Evolutionary conservation across 2,329 filamentous ascomycete genomes (phyloP).

Genomic region (Fusarium sp.): DNA sequence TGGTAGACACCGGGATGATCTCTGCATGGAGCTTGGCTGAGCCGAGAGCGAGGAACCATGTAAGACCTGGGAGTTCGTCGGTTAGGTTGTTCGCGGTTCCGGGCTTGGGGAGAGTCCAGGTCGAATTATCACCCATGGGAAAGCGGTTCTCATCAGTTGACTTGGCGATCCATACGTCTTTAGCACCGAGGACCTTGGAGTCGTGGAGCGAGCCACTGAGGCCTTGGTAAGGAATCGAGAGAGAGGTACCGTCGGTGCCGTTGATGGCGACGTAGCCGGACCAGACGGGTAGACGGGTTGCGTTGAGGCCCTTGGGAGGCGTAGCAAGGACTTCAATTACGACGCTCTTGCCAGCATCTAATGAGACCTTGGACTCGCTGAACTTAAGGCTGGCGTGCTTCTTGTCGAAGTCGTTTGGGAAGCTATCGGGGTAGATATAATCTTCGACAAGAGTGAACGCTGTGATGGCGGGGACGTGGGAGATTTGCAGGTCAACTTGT

Average conservation of each 20-base stretch:
- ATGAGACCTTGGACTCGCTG: constrained; percentile 60
- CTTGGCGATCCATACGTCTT: constrained; percentile 51
- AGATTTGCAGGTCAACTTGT: constrained; percentile 67
- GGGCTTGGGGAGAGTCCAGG: constrained; percentile 60
- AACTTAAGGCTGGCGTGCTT: constrained; percentile 62
- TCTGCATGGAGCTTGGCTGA: constrained; percentile 61
- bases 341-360: constrained; percentile 60
- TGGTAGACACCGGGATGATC: constrained; percentile 57
- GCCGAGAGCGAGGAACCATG: constrained; percentile 62
- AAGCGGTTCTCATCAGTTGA: constrained; percentile 53
- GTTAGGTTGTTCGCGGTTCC: constrained; percentile 53
- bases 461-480: constrained; percentile 65
- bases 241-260: constrained; percentile 56
- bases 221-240: constrained; percentile 61
- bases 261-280: constrained; percentile 61
- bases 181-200: constrained; percentile 43
- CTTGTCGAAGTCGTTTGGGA: constrained; percentile 63
- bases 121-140: constrained; percentile 54
- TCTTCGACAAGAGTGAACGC: constrained; percentile 64
- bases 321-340: constrained; percentile 63
- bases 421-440: constrained; percentile 57
- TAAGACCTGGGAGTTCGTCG: constrained; percentile 58
- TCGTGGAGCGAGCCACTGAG: constrained; percentile 56
- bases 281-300: constrained; percentile 59
- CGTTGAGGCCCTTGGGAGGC: constrained; percentile 56